Conservation (phyloP, 371 early-diverging fungal genomes). For the Nosema granulosis region DNA sequence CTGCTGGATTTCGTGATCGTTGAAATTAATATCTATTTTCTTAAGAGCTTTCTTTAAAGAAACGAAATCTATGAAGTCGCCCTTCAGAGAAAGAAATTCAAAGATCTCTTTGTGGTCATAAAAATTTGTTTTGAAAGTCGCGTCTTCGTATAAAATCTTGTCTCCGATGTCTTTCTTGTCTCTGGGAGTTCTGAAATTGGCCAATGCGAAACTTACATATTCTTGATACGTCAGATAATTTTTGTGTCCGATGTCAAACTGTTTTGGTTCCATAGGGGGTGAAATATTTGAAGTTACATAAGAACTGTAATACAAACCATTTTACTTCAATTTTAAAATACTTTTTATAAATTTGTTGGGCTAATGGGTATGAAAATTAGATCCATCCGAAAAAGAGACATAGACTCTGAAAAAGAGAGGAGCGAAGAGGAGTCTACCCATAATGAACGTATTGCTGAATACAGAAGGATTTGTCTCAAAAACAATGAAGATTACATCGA, state of each 20-base stretch:
- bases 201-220: conserved; percentile 6
- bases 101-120: conserved; percentile 3
- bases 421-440: conserved; percentile 3
- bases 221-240: conserved; percentile 32
- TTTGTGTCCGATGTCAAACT: conserved; percentile 41
- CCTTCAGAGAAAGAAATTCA: conserved; percentile 12
- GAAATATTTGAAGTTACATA: neutral
- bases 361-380: conserved; percentile 9
- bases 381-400: conserved; percentile 2
- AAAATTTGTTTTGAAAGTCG: neutral
- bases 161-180: conserved; percentile 1
- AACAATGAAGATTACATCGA: conserved; percentile 13
- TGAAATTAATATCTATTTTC: conserved; percentile 3
- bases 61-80: neutral
- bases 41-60: neutral
- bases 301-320: too few species aligned
- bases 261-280: neutral
- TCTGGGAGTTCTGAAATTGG: neutral
- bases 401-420: conserved; percentile 6
- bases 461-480: neutral
- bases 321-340: too few species aligned
- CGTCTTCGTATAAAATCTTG: conserved; percentile 8
- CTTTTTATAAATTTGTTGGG: neutral
- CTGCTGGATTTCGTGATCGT: neutral
- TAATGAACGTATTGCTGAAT: neutral